A percentile compares a stretch with the other conserved stretches of the same genome.
These are phyloP conservation scores for Sclerospora graminicola DNA, from an alignment of 352 stramenopile genomes.

Conservation along the genomic window DNA sequence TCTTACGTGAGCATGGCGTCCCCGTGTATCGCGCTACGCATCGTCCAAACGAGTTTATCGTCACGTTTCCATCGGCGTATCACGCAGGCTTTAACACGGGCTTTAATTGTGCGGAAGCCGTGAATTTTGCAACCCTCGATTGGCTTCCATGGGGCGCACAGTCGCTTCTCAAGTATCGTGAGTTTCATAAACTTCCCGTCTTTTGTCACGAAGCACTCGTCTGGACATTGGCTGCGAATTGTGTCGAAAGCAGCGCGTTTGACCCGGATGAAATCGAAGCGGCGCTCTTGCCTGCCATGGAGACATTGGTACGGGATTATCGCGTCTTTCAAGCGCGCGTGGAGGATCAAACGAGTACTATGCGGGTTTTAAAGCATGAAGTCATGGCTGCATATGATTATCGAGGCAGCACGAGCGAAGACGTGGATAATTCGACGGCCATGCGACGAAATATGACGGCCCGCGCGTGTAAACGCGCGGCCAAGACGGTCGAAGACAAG, in stretches of 20 bases:
- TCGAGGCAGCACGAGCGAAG: constrained; percentile 9
- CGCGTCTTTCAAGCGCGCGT: constrained; percentile 39
- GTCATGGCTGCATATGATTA: constrained; percentile 45
- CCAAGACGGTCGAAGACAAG: constrained; percentile 1
- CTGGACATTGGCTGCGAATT: constrained; percentile 58
- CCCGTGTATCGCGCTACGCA: constrained; percentile 93
- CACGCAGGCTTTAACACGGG: constrained; percentile 97
- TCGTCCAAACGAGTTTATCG: constrained; percentile 95
- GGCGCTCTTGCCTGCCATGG: constrained; percentile 52
- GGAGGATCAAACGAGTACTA: constrained; percentile 4
- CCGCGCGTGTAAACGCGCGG: constrained; percentile 16
- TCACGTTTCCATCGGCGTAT: constrained; percentile 98
- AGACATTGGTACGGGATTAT: constrained; percentile 50
- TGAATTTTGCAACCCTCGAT: constrained; percentile 86
- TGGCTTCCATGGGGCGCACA: constrained; percentile 80
- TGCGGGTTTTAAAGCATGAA: constrained; percentile 29
- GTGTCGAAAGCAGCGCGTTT: constrained; percentile 46
- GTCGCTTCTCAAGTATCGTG: constrained; percentile 62
- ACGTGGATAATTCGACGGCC: constrained; percentile 11
- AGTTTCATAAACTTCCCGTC: constrained; percentile 73
- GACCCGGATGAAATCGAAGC: constrained; percentile 31
- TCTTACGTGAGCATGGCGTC: constrained; percentile 75
- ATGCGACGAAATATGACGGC: constrained; percentile 25
- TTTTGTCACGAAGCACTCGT: constrained; percentile 83
- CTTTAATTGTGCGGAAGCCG: constrained; percentile 89